Base-by-base conservation (phyloP, 177 flowering plant genomes). In the Vitis hybrid region DNA sequence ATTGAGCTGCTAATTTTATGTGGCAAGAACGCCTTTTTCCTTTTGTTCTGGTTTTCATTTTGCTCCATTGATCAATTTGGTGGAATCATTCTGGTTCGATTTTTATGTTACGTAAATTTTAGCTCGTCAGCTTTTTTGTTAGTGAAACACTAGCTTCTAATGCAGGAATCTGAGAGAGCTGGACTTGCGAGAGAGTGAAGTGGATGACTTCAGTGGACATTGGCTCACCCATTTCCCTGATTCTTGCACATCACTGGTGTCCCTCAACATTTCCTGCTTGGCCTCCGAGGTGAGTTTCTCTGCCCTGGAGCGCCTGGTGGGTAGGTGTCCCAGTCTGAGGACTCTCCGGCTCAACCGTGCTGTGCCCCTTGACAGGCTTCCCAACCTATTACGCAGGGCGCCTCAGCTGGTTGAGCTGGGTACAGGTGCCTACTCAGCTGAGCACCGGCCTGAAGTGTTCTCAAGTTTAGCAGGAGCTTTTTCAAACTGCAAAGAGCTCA, bases 211-310 rank as follows among this genome's bases (percentile, higher is more conserved):
- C 7, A 84, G 88, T 74, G 97, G 97, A 64, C 82, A 91, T 70
- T 94, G 98, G 98, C 86, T 94, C 11, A 84, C 84, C 76, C 78
- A 82, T 81, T 92, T 94, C 70, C 95, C 97, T 9, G 92, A 89
- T 45, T 74, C 83, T 15, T 94, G 60, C 74, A 90, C 97, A 0
- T 91, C 98, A 30, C 66, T 92, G 71, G 97, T 83, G 52, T 85
- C 92, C 49, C 90, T 94, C 57, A 87, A 91, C 67, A 79, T 94
- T 65, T 70, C 97, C 3, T 89, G 95, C 74, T 80, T 94, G 17
- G 81, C 67, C 40, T 84, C 86, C 30, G 98, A 94, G 82, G 83
- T 91, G 54, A 89, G 78, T 71, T 87, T 87, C 70, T 78, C 89
- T 26, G 85, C 90, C 12, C 81, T 94, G 71, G 98, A 94, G 80